Evolutionary conservation across 1,284 basidiomycete species (phyloP), one percentile per base, ranked within the genome.

Genomic region (Ganoderma boninense): DNA sequence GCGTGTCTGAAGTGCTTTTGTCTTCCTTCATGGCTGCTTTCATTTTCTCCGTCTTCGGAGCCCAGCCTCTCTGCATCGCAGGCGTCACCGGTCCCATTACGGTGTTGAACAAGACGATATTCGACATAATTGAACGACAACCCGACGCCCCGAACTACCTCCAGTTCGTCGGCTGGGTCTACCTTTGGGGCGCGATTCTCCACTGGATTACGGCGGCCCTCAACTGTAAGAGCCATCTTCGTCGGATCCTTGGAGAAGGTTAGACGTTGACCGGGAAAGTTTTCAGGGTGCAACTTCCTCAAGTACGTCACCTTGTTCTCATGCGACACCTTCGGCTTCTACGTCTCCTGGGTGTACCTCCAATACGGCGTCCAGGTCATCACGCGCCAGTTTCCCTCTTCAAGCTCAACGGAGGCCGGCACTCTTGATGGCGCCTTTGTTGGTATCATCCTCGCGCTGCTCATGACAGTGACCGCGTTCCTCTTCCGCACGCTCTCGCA

Each of bases 21-120:
- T 90, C 91, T 61, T 94, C 92, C 0, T 96, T 96, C 79, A 93
- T 98, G 89, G 95, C 96, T 0, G 94, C 96, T 0, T 94, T 96
- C 77, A 86, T 97, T n/a, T 97, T 98, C 76, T 92, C 96, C 0
- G 81, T 97, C 59, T 92, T 99, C 69, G 94, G 95, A 2, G 95
- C 93, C 10, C 97, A 99, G 79, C 97, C 97, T 0, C 84, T 98
- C 1, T 95, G 95, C 63, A 97, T 98, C 69, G 95, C 96, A 2
- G 97, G 97, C 13, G 96, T 99, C 2, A 98, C 97, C 23, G 93
- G 95, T 42, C 95, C 95, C 0, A 96, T 96, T 77, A 96, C 95
- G 1, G 93, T 97, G 7, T 92, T 97, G 78, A 97, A 97, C 84
- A 96, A 95, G 82, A 96, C 94, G 5, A 95, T 97, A 62, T 97